Conservation (phyloP, 2,329 filamentous ascomycete species). For the Ceratocystis harringtonii region DNA sequence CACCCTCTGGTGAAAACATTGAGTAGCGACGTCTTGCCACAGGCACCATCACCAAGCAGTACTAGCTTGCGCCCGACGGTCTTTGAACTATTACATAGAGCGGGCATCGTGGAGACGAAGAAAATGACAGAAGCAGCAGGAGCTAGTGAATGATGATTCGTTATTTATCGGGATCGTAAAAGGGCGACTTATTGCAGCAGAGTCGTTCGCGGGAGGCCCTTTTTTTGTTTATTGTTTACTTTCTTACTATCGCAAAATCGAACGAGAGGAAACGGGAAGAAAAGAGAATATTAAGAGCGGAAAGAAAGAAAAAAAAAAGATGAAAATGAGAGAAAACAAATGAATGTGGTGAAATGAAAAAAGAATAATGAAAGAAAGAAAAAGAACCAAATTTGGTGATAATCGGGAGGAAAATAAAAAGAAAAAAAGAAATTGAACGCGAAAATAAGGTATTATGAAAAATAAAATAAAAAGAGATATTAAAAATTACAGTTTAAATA, state of each 20-base stretch:
- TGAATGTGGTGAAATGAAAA: slow-evolving; percentile 6
- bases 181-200: background rate
- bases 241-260: background rate
- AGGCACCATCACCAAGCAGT: slow-evolving; percentile 85
- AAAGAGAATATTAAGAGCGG: background rate
- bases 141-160: too few relatives aligned
- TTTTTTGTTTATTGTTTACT: background rate
- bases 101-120: slow-evolving; percentile 17
- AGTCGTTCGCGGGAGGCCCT: background rate
- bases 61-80: slow-evolving; percentile 94
- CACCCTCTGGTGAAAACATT: slow-evolving; percentile 98
- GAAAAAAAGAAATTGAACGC: background rate
- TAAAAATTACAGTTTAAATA: background rate
- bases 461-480: background rate
- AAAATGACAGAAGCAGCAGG: background rate
- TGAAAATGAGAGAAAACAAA: slow-evolving; percentile 9
- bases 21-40: slow-evolving; percentile 88
- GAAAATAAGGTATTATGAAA: background rate
- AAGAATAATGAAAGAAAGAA: background rate
- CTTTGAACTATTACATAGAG: slow-evolving; percentile 55
- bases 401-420: background rate
- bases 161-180: background rate
- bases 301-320: slow-evolving; percentile 6
- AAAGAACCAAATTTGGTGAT: slow-evolving; percentile 1
- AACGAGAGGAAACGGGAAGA: background rate